A percentile compares a stretch with the other conserved stretches of the same genome.
phyloP scores from a whole-genome alignment of 2,329 filamentous ascomycete species.

The Pestalotiopsis sp. region DNA sequence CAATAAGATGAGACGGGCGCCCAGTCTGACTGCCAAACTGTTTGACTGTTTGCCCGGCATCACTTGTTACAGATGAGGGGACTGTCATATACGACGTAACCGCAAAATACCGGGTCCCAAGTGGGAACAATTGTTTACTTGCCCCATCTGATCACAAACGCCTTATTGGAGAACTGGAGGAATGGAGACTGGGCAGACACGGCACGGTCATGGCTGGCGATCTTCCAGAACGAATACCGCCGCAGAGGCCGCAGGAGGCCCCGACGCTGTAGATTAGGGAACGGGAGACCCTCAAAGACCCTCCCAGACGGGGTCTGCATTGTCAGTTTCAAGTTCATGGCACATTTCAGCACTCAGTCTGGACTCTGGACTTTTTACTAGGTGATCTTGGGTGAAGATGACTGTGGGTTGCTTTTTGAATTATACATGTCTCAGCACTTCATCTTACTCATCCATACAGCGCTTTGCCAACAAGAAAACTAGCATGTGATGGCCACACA shows the following conservation, averaged over 20 bases:
- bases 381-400: neutral
- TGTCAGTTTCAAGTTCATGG: slow-evolving; percentile 11
- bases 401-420: neutral
- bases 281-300: neutral
- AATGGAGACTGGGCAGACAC: neutral
- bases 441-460: neutral
- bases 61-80: neutral
- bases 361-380: neutral
- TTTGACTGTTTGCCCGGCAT: neutral
- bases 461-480: neutral
- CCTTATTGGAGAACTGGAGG: neutral
- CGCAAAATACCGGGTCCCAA: neutral
- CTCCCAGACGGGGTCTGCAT: neutral
- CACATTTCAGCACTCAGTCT: neutral
- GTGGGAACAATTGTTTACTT: neutral
- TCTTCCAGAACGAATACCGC: neutral
- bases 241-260: neutral
- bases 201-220: neutral
- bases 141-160: neutral
- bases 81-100: neutral
- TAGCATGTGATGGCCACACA: neutral
- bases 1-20: neutral
- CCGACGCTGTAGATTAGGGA: neutral
- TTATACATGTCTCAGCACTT: neutral
- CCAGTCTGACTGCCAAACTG: neutral